Conservation (phyloP, 345 rosid species). For the Heritiera littoralis region DNA sequence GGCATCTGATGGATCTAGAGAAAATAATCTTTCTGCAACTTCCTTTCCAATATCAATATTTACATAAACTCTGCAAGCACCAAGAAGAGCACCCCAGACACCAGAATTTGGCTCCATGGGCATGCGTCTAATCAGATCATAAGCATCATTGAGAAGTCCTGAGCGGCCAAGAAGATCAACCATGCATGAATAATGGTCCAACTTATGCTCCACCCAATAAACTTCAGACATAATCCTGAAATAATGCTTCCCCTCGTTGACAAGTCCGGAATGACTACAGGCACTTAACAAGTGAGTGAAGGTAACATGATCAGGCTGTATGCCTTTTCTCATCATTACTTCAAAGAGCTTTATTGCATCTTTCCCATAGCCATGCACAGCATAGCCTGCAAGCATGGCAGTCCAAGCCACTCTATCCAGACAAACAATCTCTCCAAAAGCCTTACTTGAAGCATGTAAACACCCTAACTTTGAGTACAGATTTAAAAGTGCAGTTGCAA, state of each 20-base stretch:
- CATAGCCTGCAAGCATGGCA: constrained; percentile 72
- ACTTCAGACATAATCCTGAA: constrained; percentile 47
- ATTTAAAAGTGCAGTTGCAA: constrained; percentile 49
- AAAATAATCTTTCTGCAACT: constrained; percentile 57
- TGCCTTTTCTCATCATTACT: constrained; percentile 47
- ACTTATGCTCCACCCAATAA: constrained; percentile 46
- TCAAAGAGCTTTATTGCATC: constrained; percentile 58
- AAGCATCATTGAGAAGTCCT: constrained; percentile 57
- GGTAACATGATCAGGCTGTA: constrained; percentile 69
- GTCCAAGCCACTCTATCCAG: constrained; percentile 76
- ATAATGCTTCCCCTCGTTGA: constrained; percentile 57
- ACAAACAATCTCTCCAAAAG: constrained; percentile 49
- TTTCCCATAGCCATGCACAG: constrained; percentile 64
- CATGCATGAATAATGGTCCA: constrained; percentile 77
- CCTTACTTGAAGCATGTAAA: constrained; percentile 40
- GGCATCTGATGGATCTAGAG: constrained; percentile 56
- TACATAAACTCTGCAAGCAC: constrained; percentile 63
- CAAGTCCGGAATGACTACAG: constrained; percentile 73
- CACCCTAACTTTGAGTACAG: constrained; percentile 63
- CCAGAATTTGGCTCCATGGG: constrained; percentile 68
- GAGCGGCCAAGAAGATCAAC: constrained; percentile 78
- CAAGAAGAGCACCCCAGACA: constrained; percentile 82
- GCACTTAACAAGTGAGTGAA: constrained; percentile 76
- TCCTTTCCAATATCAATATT: constrained; percentile 48
- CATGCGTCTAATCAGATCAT: constrained; percentile 52